Evolutionary conservation across 202 grass and related monocot species (phyloP).

Genomic region (Hordeum pubiflorum): DNA sequence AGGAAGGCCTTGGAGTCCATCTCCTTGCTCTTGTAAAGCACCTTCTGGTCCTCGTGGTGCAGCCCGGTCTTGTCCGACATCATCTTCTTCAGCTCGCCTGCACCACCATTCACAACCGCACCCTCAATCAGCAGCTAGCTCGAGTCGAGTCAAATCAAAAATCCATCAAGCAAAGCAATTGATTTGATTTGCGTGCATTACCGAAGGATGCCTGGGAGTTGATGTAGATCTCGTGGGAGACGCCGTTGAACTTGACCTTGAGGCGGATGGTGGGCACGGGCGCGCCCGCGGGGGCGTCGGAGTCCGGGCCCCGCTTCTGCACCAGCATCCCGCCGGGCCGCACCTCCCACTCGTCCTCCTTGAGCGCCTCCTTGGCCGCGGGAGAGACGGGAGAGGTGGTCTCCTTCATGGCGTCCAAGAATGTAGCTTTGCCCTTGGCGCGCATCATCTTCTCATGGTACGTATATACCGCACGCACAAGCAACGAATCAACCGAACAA

Average conservation of each 20-base stretch:
- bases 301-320: conserved; percentile 64
- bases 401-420: conserved; percentile 49
- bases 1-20: conserved; percentile 79
- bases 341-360: conserved; percentile 89
- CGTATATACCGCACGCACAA: background rate
- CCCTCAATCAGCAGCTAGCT: background rate
- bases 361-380: conserved; percentile 17
- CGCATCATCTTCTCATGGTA: conserved; percentile 61
- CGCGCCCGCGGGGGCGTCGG: conserved; percentile 33
- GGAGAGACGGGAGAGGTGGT: background rate
- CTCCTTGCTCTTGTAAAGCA: conserved; percentile 94
- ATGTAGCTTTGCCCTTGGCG: conserved; percentile 41
- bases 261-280: conserved; percentile 69
- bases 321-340: conserved; percentile 87
- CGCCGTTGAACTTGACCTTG: conserved; percentile 75
- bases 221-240: conserved; percentile 93
- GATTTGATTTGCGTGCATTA: conserved; percentile 14
- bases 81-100: conserved; percentile 95
- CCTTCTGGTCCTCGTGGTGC: conserved; percentile 87
- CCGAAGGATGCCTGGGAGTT: conserved; percentile 78
- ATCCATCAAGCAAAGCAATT: background rate
- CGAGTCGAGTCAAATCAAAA: background rate
- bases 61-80: conserved; percentile 58
- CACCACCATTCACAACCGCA: background rate
- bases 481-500: background rate